These are phyloP conservation scores for Plectosphaerella sp. DNA, from an alignment of 2,329 filamentous ascomycete species.

Conservation along the genomic window DNA sequence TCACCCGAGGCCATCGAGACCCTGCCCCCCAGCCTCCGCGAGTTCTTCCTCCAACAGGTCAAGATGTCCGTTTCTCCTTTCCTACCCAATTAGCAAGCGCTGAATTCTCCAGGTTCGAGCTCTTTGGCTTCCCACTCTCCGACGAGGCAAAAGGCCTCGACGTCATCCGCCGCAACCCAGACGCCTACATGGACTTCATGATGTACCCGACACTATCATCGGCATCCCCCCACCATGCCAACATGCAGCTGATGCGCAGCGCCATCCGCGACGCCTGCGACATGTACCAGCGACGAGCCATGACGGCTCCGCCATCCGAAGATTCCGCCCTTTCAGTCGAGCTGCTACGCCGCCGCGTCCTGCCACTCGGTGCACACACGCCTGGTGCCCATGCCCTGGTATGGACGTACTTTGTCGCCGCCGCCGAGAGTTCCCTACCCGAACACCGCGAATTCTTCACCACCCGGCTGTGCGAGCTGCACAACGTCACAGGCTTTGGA, in stretches of 20 bases:
- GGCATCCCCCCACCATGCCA: slow-evolving; percentile 13
- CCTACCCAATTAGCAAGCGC: not conserved
- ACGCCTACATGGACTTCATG: slow-evolving; percentile 22
- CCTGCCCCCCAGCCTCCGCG: slow-evolving; percentile 11
- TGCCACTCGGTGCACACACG: slow-evolving; percentile 17
- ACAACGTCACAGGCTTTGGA: slow-evolving; percentile 27
- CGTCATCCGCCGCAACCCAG: slow-evolving; percentile 13
- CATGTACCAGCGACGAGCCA: slow-evolving; percentile 19
- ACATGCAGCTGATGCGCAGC: slow-evolving; percentile 14
- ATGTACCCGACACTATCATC: slow-evolving; percentile 8
- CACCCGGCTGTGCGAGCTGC: slow-evolving; percentile 19
- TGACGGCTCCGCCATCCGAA: slow-evolving; percentile 4
- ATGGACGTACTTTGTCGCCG: slow-evolving; percentile 35
- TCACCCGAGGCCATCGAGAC: slow-evolving; percentile 13
- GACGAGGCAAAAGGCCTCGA: slow-evolving; percentile 20
- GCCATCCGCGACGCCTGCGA: slow-evolving; percentile 19
- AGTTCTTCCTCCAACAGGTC: slow-evolving; percentile 25
- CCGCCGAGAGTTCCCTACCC: slow-evolving; percentile 28
- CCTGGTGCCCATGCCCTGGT: slow-evolving; percentile 31
- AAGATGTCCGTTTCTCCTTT: slow-evolving; percentile 19
- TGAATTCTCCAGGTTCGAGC: slow-evolving; percentile 17
- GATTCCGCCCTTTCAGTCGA: slow-evolving; percentile 23
- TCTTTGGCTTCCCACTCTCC: slow-evolving; percentile 22
- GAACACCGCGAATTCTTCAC: slow-evolving; percentile 30
- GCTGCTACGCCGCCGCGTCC: slow-evolving; percentile 22